Conservation (phyloP, 805 yeast species). For the Metschnikowia santaceciliae region DNA sequence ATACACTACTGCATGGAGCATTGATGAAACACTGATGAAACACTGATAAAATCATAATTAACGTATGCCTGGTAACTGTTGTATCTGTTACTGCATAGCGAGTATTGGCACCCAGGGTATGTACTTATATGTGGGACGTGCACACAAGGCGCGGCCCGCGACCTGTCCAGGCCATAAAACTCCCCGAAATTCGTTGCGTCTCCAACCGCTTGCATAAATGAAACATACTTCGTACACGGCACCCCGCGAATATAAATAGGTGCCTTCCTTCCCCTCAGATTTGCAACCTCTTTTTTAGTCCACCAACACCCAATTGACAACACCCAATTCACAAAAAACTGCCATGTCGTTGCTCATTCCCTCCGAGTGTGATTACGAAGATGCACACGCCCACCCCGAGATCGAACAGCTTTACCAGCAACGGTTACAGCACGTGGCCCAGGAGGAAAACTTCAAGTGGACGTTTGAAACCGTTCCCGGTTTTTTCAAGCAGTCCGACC, state of each 20-base stretch:
- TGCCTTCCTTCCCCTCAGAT: neutral
- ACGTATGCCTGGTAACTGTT: too few relatives aligned
- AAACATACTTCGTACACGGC: neutral
- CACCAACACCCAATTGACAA: neutral
- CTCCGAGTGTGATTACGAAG: slow-evolving; percentile 23
- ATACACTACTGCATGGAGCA: too few relatives aligned
- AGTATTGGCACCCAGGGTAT: too few relatives aligned
- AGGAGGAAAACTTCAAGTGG: slow-evolving; percentile 28
- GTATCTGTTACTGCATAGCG: too few relatives aligned
- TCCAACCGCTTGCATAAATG: neutral
- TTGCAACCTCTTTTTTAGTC: neutral
- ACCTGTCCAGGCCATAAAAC: neutral
- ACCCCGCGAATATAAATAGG: neutral
- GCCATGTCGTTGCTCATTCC: slow-evolving; percentile 23
- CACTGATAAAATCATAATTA: too few relatives aligned
- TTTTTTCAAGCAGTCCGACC: slow-evolving; percentile 46
- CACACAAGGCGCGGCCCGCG: neutral
- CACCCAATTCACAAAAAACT: neutral
- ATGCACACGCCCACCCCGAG: slow-evolving; percentile 21
- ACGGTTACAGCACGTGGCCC: slow-evolving; percentile 1
- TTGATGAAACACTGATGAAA: too few relatives aligned
- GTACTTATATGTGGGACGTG: neutral
- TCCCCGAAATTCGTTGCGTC: neutral
- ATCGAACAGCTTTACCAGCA: slow-evolving; percentile 9
- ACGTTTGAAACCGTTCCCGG: slow-evolving; percentile 46